Evolutionary conservation across 202 grass and related monocot genomes (phyloP), one percentile per base, ranked within the genome.

Genomic region (Carex sylvatica): DNA sequence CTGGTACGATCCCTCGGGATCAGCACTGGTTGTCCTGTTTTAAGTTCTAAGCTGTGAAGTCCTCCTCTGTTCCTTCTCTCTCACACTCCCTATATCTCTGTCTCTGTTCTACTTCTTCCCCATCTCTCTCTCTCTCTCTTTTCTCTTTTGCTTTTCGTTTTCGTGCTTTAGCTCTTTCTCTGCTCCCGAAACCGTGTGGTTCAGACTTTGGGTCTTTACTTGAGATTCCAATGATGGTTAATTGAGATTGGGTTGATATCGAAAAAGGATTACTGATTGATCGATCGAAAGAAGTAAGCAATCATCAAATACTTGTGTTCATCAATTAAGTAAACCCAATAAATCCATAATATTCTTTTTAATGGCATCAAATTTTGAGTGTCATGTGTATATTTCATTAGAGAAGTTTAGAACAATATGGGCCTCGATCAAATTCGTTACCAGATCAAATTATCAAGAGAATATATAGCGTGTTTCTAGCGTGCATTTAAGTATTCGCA

Each of bases 141-240:
- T 60, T 61, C 79, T 49, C 49, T 61, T 36, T 30, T 79, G 11
- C 73, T 53, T 69, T 87, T 82, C 78, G 19, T 60, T 56, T 54
- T 44, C 31, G 66, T 73, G 84, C 67, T 1, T 84, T 92, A 88
- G 61, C 28, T 54, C 88, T 88, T 91, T 86, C 88, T 80, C 84
- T 23, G 28, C 88, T 91, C 87, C 88, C 89, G 74, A 93, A 93
- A 83, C 82, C 82, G 20, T 75, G 86, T 63, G 74, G 22, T 54
- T 67, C 31, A n/a, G 30, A 79, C 84, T 74, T 85, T 87, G 20
- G 19, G n/a, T 64, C 79, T 81, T 81, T 81, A 81, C 53, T 65
- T 81, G 40, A 82, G 64, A 82, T 77, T 52, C 52, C 16, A 77
- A 77, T 77, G 28, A 58, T 77, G 52, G 73, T 77, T 28, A 77